Conservation (phyloP, 83 land plant genomes). For the Diphasiastrum complanatum region DNA sequence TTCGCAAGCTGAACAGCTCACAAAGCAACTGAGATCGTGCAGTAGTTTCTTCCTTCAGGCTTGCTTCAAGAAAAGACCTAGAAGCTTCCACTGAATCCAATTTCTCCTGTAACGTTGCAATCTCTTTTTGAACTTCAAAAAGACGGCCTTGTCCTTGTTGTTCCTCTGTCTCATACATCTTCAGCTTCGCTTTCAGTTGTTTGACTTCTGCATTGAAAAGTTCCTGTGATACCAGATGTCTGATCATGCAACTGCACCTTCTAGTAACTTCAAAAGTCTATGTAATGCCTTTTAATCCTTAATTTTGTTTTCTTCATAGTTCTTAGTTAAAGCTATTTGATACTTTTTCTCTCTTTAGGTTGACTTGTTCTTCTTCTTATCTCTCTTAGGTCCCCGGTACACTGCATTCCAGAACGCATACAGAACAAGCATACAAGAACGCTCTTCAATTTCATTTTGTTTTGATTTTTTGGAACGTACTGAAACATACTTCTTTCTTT, state of each 20-base stretch:
- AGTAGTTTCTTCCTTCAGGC: constrained; percentile 36
- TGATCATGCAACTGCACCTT: not conserved
- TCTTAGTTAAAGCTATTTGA: too few species aligned
- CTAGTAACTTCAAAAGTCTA: not conserved
- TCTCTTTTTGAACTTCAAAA: constrained; percentile 28
- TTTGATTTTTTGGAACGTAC: too few species aligned
- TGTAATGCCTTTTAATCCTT: not conserved
- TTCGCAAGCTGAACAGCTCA: constrained; percentile 28
- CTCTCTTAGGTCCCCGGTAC: too few species aligned
- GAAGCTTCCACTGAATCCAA: constrained; percentile 25
- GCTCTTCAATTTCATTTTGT: too few species aligned
- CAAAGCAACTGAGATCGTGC: constrained; percentile 39
- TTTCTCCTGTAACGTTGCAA: constrained; percentile 26
- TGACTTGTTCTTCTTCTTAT: too few species aligned
- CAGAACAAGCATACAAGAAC: too few species aligned
- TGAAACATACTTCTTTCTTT: too few species aligned
- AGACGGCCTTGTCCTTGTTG: constrained; percentile 23
- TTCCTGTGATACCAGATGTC: constrained; percentile 11
- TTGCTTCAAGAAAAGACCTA: constrained; percentile 23
- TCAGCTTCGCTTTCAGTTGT: constrained; percentile 35
- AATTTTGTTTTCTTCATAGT: too few species aligned
- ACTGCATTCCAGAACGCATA: too few species aligned
- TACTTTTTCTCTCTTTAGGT: too few species aligned
- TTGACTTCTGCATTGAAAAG: constrained; percentile 37
- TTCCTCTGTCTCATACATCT: constrained; percentile 32